These are phyloP conservation scores for Debaryomycetaceae sp. DNA, from an alignment of 1,139 yeast species.

Conservation along the genomic window DNA sequence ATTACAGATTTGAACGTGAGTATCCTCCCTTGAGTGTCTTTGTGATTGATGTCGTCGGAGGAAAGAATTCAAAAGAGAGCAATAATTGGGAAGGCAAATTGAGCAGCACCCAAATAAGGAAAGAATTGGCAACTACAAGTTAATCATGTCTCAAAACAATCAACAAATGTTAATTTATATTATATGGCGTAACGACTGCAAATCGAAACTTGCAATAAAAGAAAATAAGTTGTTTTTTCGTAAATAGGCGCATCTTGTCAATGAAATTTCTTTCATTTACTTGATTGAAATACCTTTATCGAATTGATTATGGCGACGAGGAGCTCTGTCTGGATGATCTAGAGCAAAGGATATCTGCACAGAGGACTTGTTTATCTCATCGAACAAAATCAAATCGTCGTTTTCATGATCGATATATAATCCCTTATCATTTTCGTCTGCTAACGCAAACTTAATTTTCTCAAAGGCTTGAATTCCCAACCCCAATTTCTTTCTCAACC, in stretches of 20 bases:
- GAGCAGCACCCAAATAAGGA: constrained; percentile 68
- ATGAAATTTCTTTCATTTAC: constrained; percentile 9
- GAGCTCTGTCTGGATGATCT: constrained; percentile 79
- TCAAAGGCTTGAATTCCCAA: constrained; percentile 76
- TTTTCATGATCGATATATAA: constrained; percentile 51
- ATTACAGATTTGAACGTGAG: constrained; percentile 53
- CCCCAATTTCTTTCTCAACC: constrained; percentile 69
- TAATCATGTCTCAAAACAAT: neutral
- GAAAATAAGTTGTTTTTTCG: neutral
- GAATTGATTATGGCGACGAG: constrained; percentile 41
- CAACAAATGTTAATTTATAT: neutral
- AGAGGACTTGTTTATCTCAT: constrained; percentile 48
- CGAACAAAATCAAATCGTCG: constrained; percentile 51
- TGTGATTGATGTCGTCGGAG: constrained; percentile 69
- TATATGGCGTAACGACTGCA: neutral
- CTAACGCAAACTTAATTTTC: constrained; percentile 64
- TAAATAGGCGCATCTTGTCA: neutral
- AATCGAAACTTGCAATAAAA: neutral
- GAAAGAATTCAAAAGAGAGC: constrained; percentile 44
- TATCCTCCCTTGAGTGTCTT: constrained; percentile 53
- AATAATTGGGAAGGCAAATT: constrained; percentile 64
- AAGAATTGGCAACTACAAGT: constrained; percentile 5
- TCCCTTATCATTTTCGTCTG: constrained; percentile 41
- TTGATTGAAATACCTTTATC: constrained; percentile 62
- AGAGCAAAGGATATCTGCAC: constrained; percentile 54